Conservation (phyloP, 1,284 basidiomycete genomes). For the Cryptococcus depauperatus region DNA sequence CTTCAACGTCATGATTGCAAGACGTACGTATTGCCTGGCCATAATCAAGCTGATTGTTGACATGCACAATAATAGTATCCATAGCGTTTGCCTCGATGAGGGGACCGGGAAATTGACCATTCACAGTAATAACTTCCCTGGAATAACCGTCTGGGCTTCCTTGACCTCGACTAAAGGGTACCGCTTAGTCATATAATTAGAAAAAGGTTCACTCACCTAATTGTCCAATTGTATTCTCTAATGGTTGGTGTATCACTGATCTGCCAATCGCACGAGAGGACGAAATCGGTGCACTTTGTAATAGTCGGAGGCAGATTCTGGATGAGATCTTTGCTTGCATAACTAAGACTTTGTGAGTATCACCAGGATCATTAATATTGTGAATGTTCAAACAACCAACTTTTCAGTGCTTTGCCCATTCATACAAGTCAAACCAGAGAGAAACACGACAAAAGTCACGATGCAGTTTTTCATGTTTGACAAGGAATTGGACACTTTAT, state of each 20-base stretch:
- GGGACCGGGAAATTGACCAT: conserved; percentile 23
- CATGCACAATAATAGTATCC: conserved; percentile 26
- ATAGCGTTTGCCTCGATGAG: conserved; percentile 32
- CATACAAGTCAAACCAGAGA: too few species aligned
- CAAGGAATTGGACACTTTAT: too few species aligned
- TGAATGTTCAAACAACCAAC: too few species aligned
- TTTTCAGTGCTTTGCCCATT: too few species aligned
- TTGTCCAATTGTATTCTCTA: conserved; percentile 12
- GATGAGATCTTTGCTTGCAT: too few species aligned
- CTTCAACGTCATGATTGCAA: not conserved
- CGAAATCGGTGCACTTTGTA: too few species aligned
- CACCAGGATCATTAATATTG: too few species aligned
- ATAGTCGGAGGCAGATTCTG: too few species aligned
- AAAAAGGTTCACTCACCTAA: conserved; percentile 7
- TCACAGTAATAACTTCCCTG: conserved; percentile 20
- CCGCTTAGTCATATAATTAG: not conserved
- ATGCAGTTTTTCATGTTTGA: too few species aligned
- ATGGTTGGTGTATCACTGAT: conserved; percentile 14
- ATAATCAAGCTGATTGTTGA: conserved; percentile 24
- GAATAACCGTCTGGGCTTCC: conserved; percentile 18
- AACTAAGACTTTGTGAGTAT: too few species aligned
- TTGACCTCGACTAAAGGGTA: conserved; percentile 1
- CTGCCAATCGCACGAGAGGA: conserved; percentile 11
- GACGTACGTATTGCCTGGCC: conserved; percentile 22
- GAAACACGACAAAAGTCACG: too few species aligned